Base-by-base conservation (phyloP, 768 basidiomycete genomes). In the Suillus discolor region DNA sequence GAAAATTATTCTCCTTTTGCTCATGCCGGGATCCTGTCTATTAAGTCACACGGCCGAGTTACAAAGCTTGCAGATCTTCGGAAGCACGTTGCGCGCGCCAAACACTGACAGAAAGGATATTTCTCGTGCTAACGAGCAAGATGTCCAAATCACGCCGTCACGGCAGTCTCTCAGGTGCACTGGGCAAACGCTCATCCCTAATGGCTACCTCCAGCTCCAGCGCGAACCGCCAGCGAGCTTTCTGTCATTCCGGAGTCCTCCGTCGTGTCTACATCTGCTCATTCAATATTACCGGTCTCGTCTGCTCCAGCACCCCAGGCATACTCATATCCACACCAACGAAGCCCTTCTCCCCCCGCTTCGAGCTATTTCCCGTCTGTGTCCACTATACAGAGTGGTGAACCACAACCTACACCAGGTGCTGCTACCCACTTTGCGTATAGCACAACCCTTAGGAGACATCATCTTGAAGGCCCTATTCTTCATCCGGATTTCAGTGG, bases 371-470 rank as follows among this genome's bases (percentile, higher is more conserved):
- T 94, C 71, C 84, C 89, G 0, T 75, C 85, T 1, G 82, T 87
- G 39, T 81, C 85, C 80, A 78, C 62, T 81, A 86, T 68, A 68
- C 77, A 76, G 73, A 80, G 49, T 44, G 78, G 64, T n/a, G 82
- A 86, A 67, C 80, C 89, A 12, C 82, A 86, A 41, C 87, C 89
- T 0, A 81, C 86, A 0, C 82, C 89, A 0, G 88, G 87, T 61
- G 91, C 93, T 1, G 82, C 84, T 38, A 74, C 85, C 5, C 93
- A 94, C 72, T 94, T 94, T 71, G 89, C 92, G 1, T 94, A 92
- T 75, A 93, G 91, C 69, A 94, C 92, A 0, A 92, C 90, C 0
- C 81, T 94, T 23, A 79, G 92, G 36, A 75, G 93, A 63, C 93
- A 94, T 66, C 82, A 84, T 25, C 77, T 79, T 0, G 87, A 89